Percentiles rank a stretch among this genome's conserved stretches.
Conservation (phyloP, 768 basidiomycete genomes). For the Auricularia auricula-judae region DNA sequence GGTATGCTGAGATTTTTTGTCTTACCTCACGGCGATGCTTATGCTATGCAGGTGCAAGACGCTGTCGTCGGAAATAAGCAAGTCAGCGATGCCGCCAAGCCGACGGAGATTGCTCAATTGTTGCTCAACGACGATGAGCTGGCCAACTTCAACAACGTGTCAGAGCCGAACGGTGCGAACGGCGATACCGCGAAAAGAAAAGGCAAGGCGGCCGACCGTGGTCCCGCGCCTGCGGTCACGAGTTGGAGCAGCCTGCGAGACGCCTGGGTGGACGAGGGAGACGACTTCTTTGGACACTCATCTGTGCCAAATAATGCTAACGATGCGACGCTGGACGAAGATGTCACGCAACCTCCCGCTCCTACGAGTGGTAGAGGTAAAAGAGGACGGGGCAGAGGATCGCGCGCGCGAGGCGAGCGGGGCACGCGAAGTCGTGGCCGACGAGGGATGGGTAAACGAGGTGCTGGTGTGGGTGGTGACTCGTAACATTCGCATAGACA, state of each 20-base stretch:
- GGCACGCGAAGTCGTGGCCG: not conserved
- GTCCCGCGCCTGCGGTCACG: conserved; percentile 21
- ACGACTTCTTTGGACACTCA: conserved; percentile 71
- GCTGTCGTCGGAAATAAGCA: conserved; percentile 97
- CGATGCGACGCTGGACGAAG: conserved; percentile 16
- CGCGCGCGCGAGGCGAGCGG: not conserved
- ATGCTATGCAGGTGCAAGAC: conserved; percentile 75
- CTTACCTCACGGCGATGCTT: not conserved
- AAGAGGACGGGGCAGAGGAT: not conserved
- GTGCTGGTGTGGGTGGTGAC: not conserved
- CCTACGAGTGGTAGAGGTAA: conserved; percentile 18
- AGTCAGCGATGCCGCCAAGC: conserved; percentile 85
- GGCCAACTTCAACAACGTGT: conserved; percentile 37
- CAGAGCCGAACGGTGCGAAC: conserved; percentile 15
- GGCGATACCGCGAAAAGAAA: conserved; percentile 17
- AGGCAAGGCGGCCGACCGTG: conserved; percentile 13
- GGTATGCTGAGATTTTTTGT: conserved; percentile 32
- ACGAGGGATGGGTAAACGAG: not conserved
- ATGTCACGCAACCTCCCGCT: conserved; percentile 14
- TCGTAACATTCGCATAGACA: too few species aligned
- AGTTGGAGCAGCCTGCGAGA: conserved; percentile 35
- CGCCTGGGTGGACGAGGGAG: conserved; percentile 79
- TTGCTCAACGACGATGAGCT: conserved; percentile 92
- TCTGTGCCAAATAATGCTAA: conserved; percentile 14
- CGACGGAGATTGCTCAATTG: conserved; percentile 92